Percentiles rank a stretch among this genome's conserved stretches.
These are phyloP conservation scores for Triticum aestivum DNA, from an alignment of 176 grass and related monocot species.

Conservation along the genomic window IWGSC_CS_RefSeq_v2.1 NC_057810.1:541653003-541653502, in stretches of 20 bases:
- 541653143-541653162: background rate
- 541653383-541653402: slow-evolving; percentile 73
- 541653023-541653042: background rate
- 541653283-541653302: slow-evolving; percentile 91
- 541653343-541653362: slow-evolving; percentile 86
- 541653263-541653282: slow-evolving; percentile 89
- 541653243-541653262: slow-evolving; percentile 74
- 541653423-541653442: background rate
- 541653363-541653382: slow-evolving; percentile 51
- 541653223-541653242: slow-evolving; percentile 57
- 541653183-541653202: background rate
- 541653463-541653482: background rate
- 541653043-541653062: background rate
- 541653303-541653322: slow-evolving; percentile 80
- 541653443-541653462: background rate
- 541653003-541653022: background rate
- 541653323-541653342: slow-evolving; percentile 78
- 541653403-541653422: background rate
- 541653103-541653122: background rate
- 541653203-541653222: background rate
- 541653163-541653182: background rate
- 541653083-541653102: background rate
- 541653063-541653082: background rate
- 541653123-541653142: background rate
- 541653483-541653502: background rate